Conservation (phyloP, 768 basidiomycete genomes). For the Sistotremastrum suecicum region DNA sequence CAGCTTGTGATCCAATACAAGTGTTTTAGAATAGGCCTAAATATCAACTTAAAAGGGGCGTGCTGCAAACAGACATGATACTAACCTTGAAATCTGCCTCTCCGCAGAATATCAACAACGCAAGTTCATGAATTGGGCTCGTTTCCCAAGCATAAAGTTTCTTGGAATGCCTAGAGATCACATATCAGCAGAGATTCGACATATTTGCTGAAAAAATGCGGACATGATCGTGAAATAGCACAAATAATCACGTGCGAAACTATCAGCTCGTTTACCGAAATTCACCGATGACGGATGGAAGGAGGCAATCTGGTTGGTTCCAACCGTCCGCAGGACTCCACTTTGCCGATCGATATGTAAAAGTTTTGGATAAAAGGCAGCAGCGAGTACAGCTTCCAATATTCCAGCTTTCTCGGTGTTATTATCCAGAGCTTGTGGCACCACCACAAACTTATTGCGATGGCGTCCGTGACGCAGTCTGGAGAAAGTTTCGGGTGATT, state of each 20-base stretch:
- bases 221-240: constrained; percentile 85
- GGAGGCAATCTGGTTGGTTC: constrained; percentile 61
- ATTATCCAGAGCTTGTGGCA: constrained; percentile 57
- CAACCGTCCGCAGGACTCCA: constrained; percentile 61
- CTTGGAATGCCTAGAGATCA: constrained; percentile 68
- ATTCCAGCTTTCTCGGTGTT: constrained; percentile 54
- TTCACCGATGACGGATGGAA: constrained; percentile 94
- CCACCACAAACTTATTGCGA: constrained; percentile 57
- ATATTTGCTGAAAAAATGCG: constrained; percentile 9
- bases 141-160: constrained; percentile 91
- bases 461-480: constrained; percentile 67
- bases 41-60: constrained; percentile 1
- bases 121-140: constrained; percentile 72
- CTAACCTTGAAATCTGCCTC: constrained; percentile 79
- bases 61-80: neutral
- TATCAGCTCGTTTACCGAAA: constrained; percentile 49
- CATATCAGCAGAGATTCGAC: constrained; percentile 5
- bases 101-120: constrained; percentile 74
- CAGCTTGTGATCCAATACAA: constrained; percentile 76
- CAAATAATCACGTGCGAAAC: constrained; percentile 64
- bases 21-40: constrained; percentile 59
- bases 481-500: constrained; percentile 1
- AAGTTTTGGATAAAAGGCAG: constrained; percentile 87
- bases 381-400: constrained; percentile 68
- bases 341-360: constrained; percentile 47